These are phyloP conservation scores for Boletales sp. DNA, from an alignment of 768 basidiomycete genomes.

Conservation along the genomic window DNA sequence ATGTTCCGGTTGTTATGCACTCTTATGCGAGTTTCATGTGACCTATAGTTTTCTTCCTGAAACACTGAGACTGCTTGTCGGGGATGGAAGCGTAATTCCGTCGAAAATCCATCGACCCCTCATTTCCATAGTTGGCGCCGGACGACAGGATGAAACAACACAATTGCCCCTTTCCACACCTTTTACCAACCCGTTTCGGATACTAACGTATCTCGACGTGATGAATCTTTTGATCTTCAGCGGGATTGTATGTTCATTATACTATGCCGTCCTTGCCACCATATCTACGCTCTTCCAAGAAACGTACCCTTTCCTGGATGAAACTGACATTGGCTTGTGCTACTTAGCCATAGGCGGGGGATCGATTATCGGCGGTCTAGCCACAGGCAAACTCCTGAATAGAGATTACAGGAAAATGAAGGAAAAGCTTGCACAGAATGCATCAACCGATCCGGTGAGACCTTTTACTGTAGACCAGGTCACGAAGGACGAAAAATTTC, in stretches of 20 bases:
- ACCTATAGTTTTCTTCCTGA: slow-evolving; percentile 21
- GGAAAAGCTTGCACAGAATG: slow-evolving; percentile 10
- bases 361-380: slow-evolving; percentile 54
- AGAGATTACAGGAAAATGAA: slow-evolving; percentile 52
- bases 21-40: background rate
- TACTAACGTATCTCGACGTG: slow-evolving; percentile 38
- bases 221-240: slow-evolving; percentile 44
- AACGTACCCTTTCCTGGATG: slow-evolving; percentile 46
- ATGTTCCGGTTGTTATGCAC: background rate
- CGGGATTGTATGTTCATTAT: slow-evolving; percentile 52
- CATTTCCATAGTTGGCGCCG: slow-evolving; percentile 23
- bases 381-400: slow-evolving; percentile 63
- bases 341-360: slow-evolving; percentile 77
- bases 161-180: slow-evolving; percentile 10
- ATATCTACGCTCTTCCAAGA: slow-evolving; percentile 49
- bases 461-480: slow-evolving; percentile 18
- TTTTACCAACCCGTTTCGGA: slow-evolving; percentile 36
- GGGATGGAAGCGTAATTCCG: slow-evolving; percentile 27
- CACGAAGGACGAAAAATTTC: slow-evolving; percentile 42
- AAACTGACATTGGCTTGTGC: slow-evolving; percentile 64
- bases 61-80: slow-evolving; percentile 22
- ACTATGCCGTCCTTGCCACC: slow-evolving; percentile 44
- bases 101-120: slow-evolving; percentile 26
- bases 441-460: slow-evolving; percentile 19
- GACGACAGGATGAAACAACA: slow-evolving; percentile 11